phyloP scores from a whole-genome alignment of 1,284 basidiomycete genomes.

The Boletus sp. region DNA sequence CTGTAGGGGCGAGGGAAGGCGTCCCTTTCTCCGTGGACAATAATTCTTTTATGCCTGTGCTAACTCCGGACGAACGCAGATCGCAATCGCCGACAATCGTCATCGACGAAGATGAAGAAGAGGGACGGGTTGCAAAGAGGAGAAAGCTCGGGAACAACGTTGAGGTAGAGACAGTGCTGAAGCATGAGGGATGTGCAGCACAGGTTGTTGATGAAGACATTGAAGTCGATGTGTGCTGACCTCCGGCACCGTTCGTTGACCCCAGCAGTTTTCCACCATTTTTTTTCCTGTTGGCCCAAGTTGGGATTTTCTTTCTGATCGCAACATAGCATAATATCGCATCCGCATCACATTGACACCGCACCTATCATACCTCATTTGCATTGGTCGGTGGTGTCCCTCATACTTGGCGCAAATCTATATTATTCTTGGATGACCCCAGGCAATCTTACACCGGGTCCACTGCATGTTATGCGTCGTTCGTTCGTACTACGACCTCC shows the following conservation, averaged over 20 bases:
- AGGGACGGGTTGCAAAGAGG: conserved; percentile 52
- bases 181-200: background rate
- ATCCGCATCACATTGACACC: conserved; percentile 20
- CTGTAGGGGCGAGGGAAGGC: conserved; percentile 20
- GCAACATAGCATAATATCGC: conserved; percentile 14
- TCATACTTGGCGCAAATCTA: conserved; percentile 8
- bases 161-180: background rate
- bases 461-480: conserved; percentile 1
- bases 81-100: conserved; percentile 46
- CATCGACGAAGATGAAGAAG: conserved; percentile 55
- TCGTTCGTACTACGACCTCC: conserved; percentile 6
- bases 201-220: conserved; percentile 27
- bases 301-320: conserved; percentile 2
- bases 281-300: conserved; percentile 4
- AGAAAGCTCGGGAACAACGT: conserved; percentile 33
- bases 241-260: background rate
- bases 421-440: conserved; percentile 24
- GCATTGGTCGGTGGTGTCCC: conserved; percentile 12
- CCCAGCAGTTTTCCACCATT: background rate
- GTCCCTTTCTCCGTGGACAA: conserved; percentile 14
- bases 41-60: conserved; percentile 24
- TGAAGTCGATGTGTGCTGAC: conserved; percentile 29
- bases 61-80: conserved; percentile 29
- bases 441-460: conserved; percentile 1
- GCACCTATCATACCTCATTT: conserved; percentile 20